These are phyloP conservation scores for Penicillium brevicompactum DNA, from an alignment of 2,329 filamentous ascomycete species.

Conservation along the genomic window DNA sequence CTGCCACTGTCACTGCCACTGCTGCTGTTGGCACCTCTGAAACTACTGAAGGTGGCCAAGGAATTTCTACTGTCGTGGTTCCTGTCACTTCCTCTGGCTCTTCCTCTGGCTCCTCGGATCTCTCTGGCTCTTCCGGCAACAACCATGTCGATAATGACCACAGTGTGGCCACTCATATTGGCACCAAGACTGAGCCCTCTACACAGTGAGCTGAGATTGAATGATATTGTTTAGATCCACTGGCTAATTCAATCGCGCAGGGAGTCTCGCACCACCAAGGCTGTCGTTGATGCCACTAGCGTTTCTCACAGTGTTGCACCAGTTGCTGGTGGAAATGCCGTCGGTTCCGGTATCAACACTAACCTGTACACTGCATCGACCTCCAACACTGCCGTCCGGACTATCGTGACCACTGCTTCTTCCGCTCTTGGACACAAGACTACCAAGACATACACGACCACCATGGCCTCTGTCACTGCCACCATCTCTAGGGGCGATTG, in stretches of 20 bases:
- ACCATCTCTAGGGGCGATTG: slow-evolving; percentile 6
- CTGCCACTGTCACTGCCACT: slow-evolving; percentile 1
- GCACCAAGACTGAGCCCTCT: background rate
- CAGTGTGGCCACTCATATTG: background rate
- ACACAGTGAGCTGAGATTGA: background rate
- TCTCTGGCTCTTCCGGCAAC: background rate
- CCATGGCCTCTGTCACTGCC: background rate
- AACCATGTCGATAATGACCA: background rate
- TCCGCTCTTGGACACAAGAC: background rate
- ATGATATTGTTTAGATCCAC: background rate
- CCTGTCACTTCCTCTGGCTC: no score
- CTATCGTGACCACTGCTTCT: slow-evolving; percentile 3
- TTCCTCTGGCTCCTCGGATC: no score
- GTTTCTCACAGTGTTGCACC: background rate
- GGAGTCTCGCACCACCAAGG: background rate
- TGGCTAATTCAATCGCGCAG: background rate
- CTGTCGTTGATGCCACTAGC: background rate
- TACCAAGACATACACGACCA: slow-evolving; percentile 1
- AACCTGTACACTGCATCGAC: slow-evolving; percentile 5
- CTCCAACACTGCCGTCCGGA: slow-evolving; percentile 5
- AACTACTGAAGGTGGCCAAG: background rate
- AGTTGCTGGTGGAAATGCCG: background rate
- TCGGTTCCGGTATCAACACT: slow-evolving; percentile 2
- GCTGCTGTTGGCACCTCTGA: background rate
- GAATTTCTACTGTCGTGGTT: no score